Percentiles rank a stretch among this genome's conserved stretches.
Evolutionary conservation across 2,329 filamentous ascomycete species (phyloP).

Genomic region (Colletotrichum aenigma): DNA sequence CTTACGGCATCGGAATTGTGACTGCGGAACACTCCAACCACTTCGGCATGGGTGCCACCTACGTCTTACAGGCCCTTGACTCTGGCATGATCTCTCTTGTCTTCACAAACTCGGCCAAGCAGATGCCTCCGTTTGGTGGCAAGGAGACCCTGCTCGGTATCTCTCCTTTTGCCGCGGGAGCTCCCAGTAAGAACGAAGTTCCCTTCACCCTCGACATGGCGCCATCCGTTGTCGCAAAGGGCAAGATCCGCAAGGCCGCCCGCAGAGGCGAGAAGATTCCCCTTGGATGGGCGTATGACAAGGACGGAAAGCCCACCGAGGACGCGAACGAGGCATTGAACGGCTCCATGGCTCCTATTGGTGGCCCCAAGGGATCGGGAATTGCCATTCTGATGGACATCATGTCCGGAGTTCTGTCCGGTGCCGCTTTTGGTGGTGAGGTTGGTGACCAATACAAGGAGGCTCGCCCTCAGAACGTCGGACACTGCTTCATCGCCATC

Average conservation of each 20-base stretch:
- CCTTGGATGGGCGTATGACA: conserved; percentile 75
- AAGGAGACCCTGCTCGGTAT: conserved; percentile 73
- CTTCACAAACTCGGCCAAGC: conserved; percentile 74
- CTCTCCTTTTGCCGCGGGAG: conserved; percentile 76
- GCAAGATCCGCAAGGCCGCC: conserved; percentile 74
- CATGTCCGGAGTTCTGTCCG: conserved; percentile 79
- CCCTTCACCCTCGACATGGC: conserved; percentile 81
- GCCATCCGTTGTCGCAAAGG: conserved; percentile 68
- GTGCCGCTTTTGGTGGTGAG: conserved; percentile 77
- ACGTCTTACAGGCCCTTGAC: conserved; percentile 78
- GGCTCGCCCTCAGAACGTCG: conserved; percentile 70
- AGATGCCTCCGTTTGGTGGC: conserved; percentile 73
- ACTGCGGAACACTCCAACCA: conserved; percentile 79
- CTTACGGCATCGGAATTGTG: conserved; percentile 76
- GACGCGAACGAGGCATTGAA: conserved; percentile 73
- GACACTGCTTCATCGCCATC: conserved; percentile 74
- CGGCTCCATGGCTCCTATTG: conserved; percentile 85
- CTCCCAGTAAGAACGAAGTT: conserved; percentile 58
- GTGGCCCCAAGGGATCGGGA: conserved; percentile 80
- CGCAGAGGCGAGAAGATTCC: conserved; percentile 71
- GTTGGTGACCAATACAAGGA: conserved; percentile 79
- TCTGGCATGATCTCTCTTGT: conserved; percentile 72
- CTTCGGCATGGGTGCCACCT: conserved; percentile 82
- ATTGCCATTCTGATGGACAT: conserved; percentile 88
- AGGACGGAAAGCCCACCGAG: conserved; percentile 68